A percentile compares a stretch with the other conserved stretches of the same genome.
These are phyloP conservation scores for Fusarium sp. DNA, from an alignment of 2,329 filamentous ascomycete genomes.

Conservation along the genomic window DNA sequence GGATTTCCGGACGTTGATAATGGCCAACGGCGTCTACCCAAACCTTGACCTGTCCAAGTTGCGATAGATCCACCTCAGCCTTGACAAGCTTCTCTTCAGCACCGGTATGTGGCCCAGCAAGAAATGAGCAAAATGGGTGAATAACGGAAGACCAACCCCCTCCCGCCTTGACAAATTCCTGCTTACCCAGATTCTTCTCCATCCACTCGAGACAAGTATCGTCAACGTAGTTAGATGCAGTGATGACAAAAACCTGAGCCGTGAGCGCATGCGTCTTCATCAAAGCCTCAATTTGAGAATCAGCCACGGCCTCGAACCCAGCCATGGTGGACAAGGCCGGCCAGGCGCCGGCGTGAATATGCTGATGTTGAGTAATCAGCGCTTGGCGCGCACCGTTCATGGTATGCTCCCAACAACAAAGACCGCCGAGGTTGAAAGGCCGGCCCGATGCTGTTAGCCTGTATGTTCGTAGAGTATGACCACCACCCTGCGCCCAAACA, in stretches of 20 bases:
- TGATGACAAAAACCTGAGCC: neutral
- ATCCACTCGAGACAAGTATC: neutral
- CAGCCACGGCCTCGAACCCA: neutral
- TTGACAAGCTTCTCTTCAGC: neutral
- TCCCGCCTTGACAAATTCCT: neutral
- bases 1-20: fast-evolving
- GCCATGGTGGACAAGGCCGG: neutral
- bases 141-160: neutral
- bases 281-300: neutral
- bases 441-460: neutral
- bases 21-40: neutral
- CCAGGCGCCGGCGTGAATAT: neutral
- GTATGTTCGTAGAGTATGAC: neutral
- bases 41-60: neutral
- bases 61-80: neutral
- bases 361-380: neutral
- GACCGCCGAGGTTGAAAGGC: neutral
- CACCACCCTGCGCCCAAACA: neutral
- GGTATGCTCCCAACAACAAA: neutral
- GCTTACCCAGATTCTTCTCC: neutral
- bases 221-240: neutral
- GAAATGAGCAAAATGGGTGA: neutral
- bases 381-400: neutral
- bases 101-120: neutral
- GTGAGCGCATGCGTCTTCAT: fast-evolving